Evolutionary conservation across 768 basidiomycete species (phyloP), one percentile per base, ranked within the genome.

Genomic region (Pulveroboletus frians): DNA sequence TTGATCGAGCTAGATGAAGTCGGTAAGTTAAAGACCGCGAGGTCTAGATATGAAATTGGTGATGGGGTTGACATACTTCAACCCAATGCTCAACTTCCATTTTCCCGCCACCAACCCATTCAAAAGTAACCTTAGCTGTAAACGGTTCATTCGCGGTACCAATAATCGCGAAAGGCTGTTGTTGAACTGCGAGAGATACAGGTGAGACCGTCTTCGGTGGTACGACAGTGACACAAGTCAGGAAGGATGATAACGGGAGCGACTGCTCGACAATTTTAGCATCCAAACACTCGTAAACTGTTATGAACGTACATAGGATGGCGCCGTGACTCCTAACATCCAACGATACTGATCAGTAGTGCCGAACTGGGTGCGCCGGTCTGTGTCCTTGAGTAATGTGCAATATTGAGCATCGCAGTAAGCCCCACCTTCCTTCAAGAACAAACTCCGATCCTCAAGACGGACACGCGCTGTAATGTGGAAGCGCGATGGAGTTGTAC

Each of bases 381-480:
- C 75, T 78, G 45, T 10, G 20, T 5, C 34, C 20, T 36, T 63
- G 32, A 65, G 51, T n/a, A 36, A 31, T 17, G 11, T 1, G 18
- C 14, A 21, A 32, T 31, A 34, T 49, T 27, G 11, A 9, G n/a
- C 17, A 36, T 13, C 23, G 11, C 15, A 14, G 23, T 14, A 20
- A 20, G 20, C 51, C 68, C 46, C 49, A 76, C 77, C 63, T 46
- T 62, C 62, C 35, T 72, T 69, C 14, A 80, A 51, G 53, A 66
- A 76, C 15, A 76, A 54, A 54, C 77, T 79, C 29, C 69, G 64
- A 51, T 79, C 77, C 38, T 70, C 63, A 9, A 77, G 57, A 39
- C 62, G 67, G 21, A 77, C 53, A 29, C 76, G 74, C 6, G 71
- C 72, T 11, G 56, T 62, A 41, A 80, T 70, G 47, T 77, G 78